Conservation (phyloP, 495 filamentous ascomycete genomes). For the Hypomontagnella submonticulosa region DNA sequence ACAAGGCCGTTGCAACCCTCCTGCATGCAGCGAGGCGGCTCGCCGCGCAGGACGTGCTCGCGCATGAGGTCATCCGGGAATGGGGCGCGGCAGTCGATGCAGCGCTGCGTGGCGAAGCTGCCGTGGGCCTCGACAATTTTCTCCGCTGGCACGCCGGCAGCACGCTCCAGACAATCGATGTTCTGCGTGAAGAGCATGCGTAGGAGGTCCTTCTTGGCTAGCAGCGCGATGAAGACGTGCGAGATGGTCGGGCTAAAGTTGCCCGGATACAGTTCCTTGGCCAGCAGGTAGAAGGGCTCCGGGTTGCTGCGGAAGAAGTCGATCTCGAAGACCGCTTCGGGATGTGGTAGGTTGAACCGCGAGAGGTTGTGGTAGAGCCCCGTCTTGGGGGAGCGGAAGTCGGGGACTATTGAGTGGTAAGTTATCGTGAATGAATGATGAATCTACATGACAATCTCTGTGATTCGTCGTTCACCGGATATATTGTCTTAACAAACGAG, state of each 20-base stretch:
- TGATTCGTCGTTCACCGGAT: too few species aligned
- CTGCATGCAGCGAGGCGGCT: conserved; percentile 73
- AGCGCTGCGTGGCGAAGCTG: conserved; percentile 88
- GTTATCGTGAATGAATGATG: too few species aligned
- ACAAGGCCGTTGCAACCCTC: conserved; percentile 79
- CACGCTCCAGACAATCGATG: conserved; percentile 92
- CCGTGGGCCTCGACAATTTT: conserved; percentile 94
- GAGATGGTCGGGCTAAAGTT: conserved; percentile 76
- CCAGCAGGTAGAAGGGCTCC: conserved; percentile 88
- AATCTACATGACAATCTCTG: too few species aligned
- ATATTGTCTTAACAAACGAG: too few species aligned
- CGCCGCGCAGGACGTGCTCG: conserved; percentile 66
- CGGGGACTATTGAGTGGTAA: conserved; percentile 66
- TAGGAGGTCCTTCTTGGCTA: conserved; percentile 80
- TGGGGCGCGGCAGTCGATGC: conserved; percentile 82
- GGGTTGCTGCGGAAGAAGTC: conserved; percentile 86
- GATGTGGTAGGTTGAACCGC: conserved; percentile 82
- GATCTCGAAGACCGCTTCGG: conserved; percentile 85
- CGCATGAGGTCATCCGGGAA: conserved; percentile 81
- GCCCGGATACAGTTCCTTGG: conserved; percentile 92
- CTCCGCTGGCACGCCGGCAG: conserved; percentile 83
- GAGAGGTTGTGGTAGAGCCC: conserved; percentile 87
- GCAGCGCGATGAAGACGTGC: conserved; percentile 77
- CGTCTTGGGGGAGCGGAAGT: conserved; percentile 80
- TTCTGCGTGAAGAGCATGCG: conserved; percentile 95